These are phyloP conservation scores for Bothriochloa decipiens DNA, from an alignment of 176 grass and related monocot genomes.

Conservation along the genomic window DNA sequence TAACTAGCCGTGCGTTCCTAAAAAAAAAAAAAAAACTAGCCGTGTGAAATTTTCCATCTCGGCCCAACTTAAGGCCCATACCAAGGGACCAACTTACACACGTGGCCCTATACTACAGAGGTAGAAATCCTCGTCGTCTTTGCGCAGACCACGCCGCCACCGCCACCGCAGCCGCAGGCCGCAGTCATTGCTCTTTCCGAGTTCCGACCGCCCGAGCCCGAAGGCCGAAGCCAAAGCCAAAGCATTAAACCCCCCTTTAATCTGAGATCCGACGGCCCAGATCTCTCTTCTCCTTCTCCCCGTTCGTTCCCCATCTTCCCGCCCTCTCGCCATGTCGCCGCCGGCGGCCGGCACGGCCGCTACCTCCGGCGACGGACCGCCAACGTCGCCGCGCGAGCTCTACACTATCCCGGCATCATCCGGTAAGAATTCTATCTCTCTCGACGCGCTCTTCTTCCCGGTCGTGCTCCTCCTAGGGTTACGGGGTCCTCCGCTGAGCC, in stretches of 20 bases:
- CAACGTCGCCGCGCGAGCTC: slow-evolving; percentile 48
- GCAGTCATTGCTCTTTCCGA: background rate
- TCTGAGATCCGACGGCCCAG: slow-evolving; percentile 53
- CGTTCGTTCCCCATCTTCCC: slow-evolving; percentile 23
- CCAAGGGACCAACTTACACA: background rate
- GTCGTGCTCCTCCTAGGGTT: slow-evolving; percentile 47
- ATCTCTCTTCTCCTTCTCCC: background rate
- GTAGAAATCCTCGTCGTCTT: slow-evolving; percentile 28
- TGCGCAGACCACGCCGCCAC: background rate
- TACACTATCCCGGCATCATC: slow-evolving; percentile 77
- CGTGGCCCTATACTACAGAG: background rate
- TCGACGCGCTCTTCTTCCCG: background rate
- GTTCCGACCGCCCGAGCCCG: slow-evolving; percentile 25
- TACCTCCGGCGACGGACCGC: slow-evolving; percentile 40
- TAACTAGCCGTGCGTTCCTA: background rate
- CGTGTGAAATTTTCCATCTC: background rate
- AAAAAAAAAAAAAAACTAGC: background rate
- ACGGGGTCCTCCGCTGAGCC: background rate
- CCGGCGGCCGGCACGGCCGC: slow-evolving; percentile 41
- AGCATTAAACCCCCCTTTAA: slow-evolving; percentile 33
- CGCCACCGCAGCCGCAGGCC: too few relatives aligned
- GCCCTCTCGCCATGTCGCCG: slow-evolving; percentile 49
- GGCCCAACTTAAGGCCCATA: slow-evolving; percentile 24
- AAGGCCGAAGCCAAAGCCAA: slow-evolving; percentile 10
- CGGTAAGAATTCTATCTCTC: slow-evolving; percentile 17